Conservation (phyloP, 306 rosid species). For the Inga leiocalycina region DNA sequence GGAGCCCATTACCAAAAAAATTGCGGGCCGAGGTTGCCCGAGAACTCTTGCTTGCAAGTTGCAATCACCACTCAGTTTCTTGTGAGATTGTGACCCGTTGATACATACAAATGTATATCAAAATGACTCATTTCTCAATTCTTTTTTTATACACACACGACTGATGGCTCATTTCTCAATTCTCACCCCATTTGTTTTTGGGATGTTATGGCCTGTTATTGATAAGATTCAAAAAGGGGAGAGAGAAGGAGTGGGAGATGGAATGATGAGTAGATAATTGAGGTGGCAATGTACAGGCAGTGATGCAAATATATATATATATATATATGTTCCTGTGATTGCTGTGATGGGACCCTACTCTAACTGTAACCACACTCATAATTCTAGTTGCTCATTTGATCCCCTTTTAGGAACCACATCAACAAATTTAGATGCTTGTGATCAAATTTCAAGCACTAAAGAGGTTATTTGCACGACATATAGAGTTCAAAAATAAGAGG, state of each 20-base stretch:
- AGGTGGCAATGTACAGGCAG: neutral
- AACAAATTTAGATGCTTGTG: no score
- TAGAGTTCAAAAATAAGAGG: no score
- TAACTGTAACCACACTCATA: neutral
- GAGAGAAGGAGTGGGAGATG: neutral
- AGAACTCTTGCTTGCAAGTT: neutral
- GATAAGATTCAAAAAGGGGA: neutral
- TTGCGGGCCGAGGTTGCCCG: neutral
- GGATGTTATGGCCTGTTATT: no score
- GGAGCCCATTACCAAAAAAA: neutral
- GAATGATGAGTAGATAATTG: conserved; percentile 2
- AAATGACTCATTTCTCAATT: neutral
- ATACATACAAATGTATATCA: no score
- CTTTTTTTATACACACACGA: no score
- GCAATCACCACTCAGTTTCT: no score
- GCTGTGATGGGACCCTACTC: neutral
- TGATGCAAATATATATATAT: neutral
- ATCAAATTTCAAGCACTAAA: no score
- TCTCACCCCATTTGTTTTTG: no score
- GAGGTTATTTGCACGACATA: no score
- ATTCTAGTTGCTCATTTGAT: neutral
- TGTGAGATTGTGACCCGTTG: neutral
- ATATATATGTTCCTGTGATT: neutral
- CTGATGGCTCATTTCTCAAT: neutral
- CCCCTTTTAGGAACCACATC: neutral